Evolutionary conservation across 129 eudicot genomes (phyloP).

Genomic region (Helianthus annuus): HanXRQr2.0-SUNRISE NC_035449.2:88935101-88935600

Average conservation of each 20-base stretch:
- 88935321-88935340: conserved; percentile 23
- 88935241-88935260: conserved; percentile 2
- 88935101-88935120: too few relatives aligned
- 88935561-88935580: conserved; percentile 65
- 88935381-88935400: conserved; percentile 34
- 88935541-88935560: conserved; percentile 96
- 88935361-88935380: conserved; percentile 63
- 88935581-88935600: too few relatives aligned
- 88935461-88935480: conserved; percentile 85
- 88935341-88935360: conserved; percentile 43
- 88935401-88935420: conserved; percentile 35
- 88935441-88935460: conserved; percentile 50
- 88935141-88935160: too few relatives aligned
- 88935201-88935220: neutral
- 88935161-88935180: too few relatives aligned
- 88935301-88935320: conserved; percentile 2
- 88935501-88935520: conserved; percentile 97
- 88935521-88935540: conserved; percentile 98
- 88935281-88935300: neutral
- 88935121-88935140: too few relatives aligned
- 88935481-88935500: conserved; percentile 96
- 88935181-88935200: too few relatives aligned
- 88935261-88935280: conserved; percentile 13
- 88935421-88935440: conserved; percentile 41
- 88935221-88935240: conserved; percentile 1